Base-by-base conservation (phyloP, 345 rosid species). In the Kernera saxatilis region DNA sequence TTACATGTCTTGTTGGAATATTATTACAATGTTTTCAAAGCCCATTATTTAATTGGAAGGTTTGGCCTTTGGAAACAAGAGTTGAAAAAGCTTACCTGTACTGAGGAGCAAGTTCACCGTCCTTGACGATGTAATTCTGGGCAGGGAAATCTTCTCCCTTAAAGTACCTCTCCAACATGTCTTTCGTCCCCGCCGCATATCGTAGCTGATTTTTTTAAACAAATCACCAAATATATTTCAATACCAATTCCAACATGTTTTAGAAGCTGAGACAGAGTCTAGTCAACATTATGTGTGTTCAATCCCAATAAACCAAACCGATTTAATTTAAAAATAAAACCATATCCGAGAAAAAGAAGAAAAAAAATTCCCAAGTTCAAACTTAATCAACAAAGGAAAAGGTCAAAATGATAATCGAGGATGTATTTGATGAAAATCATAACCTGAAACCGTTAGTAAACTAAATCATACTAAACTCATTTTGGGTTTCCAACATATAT, bases 111-210 rank as follows among this genome's bases (percentile, higher is more conserved):
- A 93, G 83, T 57, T 83, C 73, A 25, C 97, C 97, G 19, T 82
- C 93, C 76, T 86, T 93, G 51, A 93, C 98, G 10, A 91, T 91
- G 82, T 93, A 91, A 69, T 93, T 81, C 44, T 86, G 84, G 6
- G 67, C 61, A 39, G 93, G 95, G 70, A 93, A 93, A 3, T 89
- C 96, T 76, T 91, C 91, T 53, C 97, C 98, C 79, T 81, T 91
- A 77, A 93, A 93, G 83, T 86, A 87, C 76, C 84, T 87, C 2
- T 89, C 91, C 62, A 91, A 87, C 98, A 93, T 93, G 81, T 93
- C 98, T 81, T 91, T 91, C 2, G 76, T 69, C 67, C 97, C 99
- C 8, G 87, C 97, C 41, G 97, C 96, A 67, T 93, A 93, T 30
- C 97, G 85, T 70, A 93, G 23, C 98, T 93, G 80, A 68, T 5